Evolutionary conservation across 768 basidiomycete species (phyloP).

Genomic region (Tricholoma flavovirens): DNA sequence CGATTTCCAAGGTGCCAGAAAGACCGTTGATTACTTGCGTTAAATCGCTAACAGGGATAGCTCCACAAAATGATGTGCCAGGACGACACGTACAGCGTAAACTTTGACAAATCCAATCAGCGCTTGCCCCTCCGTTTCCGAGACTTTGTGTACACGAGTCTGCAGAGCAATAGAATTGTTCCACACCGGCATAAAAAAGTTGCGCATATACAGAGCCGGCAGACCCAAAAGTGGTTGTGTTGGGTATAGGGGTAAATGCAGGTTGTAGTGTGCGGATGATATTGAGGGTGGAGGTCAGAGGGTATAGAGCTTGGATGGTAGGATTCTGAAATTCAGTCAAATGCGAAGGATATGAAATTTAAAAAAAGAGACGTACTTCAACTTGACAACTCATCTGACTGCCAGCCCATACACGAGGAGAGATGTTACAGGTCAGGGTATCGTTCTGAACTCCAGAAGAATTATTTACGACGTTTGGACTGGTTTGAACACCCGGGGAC

Average conservation of each 20-base stretch:
- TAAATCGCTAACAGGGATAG: slow-evolving; percentile 37
- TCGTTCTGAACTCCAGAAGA: slow-evolving; percentile 40
- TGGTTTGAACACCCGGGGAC: slow-evolving; percentile 29
- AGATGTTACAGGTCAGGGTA: slow-evolving; percentile 69
- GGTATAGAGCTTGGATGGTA: slow-evolving; percentile 72
- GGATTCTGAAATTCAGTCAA: slow-evolving; percentile 54
- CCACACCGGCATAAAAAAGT: slow-evolving; percentile 72
- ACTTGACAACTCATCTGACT: slow-evolving; percentile 85
- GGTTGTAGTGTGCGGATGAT: slow-evolving; percentile 74
- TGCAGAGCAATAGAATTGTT: slow-evolving; percentile 85
- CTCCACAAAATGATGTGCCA: slow-evolving; percentile 74
- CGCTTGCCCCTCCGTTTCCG: slow-evolving; percentile 30
- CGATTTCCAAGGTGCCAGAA: slow-evolving; percentile 57
- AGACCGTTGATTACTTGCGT: slow-evolving; percentile 61
- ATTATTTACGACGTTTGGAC: slow-evolving; percentile 21
- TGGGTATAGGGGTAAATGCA: slow-evolving; percentile 61
- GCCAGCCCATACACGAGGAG: slow-evolving; percentile 67
- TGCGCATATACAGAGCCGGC: slow-evolving; percentile 57
- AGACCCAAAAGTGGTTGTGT: slow-evolving; percentile 52
- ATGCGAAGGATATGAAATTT: neutral
- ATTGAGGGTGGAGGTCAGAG: slow-evolving; percentile 65
- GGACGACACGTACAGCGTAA: slow-evolving; percentile 70
- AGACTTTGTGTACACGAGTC: slow-evolving; percentile 62
- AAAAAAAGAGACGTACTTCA: slow-evolving; percentile 46
- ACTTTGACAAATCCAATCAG: slow-evolving; percentile 67